Conservation (phyloP, 257 asterid species). For the Knoxia roxburghii region DNA sequence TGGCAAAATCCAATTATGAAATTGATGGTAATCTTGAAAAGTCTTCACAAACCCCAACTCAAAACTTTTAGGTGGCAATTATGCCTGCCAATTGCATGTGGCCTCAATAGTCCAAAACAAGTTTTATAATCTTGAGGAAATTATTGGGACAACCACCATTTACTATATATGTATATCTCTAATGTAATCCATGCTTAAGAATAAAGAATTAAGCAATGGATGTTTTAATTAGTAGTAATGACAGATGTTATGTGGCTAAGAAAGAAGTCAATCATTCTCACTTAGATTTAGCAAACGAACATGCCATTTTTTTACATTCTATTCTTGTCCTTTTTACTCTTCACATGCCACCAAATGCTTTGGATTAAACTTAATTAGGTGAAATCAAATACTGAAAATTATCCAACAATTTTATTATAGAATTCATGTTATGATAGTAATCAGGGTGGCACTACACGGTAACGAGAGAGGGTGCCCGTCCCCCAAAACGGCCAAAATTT, state of each 20-base stretch:
- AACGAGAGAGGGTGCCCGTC: too few relatives aligned
- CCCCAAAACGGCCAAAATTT: too few relatives aligned
- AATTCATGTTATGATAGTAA: too few relatives aligned
- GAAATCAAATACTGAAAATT: too few relatives aligned
- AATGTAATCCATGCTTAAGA: conserved; percentile 4
- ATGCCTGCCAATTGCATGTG: conserved; percentile 64
- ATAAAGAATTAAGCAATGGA: neutral
- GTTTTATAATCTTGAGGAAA: conserved; percentile 41
- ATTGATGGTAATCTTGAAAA: conserved; percentile 6
- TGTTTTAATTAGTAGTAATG: neutral
- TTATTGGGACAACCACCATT: conserved; percentile 52
- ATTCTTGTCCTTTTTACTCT: neutral
- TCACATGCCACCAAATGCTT: too few relatives aligned
- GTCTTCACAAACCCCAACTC: conserved; percentile 11
- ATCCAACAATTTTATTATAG: too few relatives aligned
- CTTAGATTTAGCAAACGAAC: neutral
- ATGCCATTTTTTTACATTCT: neutral
- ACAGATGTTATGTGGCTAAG: neutral
- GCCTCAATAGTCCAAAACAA: conserved; percentile 59
- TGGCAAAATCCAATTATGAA: neutral
- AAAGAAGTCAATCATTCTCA: neutral
- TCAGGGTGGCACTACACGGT: too few relatives aligned
- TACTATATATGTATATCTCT: conserved; percentile 23
- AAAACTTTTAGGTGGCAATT: conserved; percentile 42
- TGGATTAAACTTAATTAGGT: too few relatives aligned